Conservation (phyloP, 2,329 filamentous ascomycete genomes). For the Aspergillus awamori region DNA sequence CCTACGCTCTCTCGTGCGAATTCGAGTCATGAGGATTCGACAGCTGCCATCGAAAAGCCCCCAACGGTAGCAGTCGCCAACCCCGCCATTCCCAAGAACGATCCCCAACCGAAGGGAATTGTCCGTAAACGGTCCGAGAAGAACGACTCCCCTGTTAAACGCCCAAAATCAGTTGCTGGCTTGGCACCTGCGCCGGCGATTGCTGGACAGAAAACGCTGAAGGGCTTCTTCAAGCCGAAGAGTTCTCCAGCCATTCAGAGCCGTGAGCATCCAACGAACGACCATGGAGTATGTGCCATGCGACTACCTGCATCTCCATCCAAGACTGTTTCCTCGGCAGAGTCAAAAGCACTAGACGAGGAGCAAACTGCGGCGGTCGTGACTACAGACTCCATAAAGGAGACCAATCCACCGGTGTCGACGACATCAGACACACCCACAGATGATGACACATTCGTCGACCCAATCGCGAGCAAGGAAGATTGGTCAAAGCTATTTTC, state of each 20-base stretch:
- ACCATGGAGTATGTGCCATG: neutral
- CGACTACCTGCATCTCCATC: neutral
- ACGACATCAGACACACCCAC: conserved; percentile 28
- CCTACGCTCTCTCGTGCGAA: neutral
- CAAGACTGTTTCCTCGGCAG: neutral
- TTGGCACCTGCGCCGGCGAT: conserved; percentile 27
- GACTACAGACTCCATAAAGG: neutral
- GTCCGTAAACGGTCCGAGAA: conserved; percentile 46
- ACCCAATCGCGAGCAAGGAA: conserved; percentile 73
- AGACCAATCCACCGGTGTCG: conserved; percentile 10
- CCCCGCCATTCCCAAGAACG: neutral
- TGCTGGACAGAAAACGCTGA: conserved; percentile 66
- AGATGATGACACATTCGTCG: conserved; percentile 56
- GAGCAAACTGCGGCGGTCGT: neutral
- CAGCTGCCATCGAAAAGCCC: neutral
- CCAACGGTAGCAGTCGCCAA: neutral
- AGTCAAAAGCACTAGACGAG: neutral
- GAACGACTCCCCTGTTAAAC: conserved; percentile 48
- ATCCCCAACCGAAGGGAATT: conserved; percentile 18
- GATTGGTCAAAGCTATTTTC: conserved; percentile 84
- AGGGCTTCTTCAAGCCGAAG: conserved; percentile 77
- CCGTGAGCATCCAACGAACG: neutral
- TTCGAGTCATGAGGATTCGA: conserved; percentile 3
- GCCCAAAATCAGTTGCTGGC: conserved; percentile 49
- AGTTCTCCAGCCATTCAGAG: conserved; percentile 12